A percentile compares a stretch with the other conserved stretches of the same genome.
Conservation (phyloP, 805 yeast species). For the Suhomyces pyralidae region DNA sequence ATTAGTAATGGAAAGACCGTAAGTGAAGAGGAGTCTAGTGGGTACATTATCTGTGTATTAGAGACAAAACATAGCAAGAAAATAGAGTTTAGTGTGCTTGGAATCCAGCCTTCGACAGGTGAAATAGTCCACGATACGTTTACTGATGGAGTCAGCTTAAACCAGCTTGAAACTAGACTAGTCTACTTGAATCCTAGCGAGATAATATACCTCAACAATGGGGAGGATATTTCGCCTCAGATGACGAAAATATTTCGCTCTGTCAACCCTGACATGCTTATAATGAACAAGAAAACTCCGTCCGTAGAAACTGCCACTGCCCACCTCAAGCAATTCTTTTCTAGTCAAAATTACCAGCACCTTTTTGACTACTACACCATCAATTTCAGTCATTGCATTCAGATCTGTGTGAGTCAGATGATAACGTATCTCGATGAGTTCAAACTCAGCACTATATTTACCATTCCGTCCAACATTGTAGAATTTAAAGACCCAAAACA, state of each 20-base stretch:
- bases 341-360: slow-evolving; percentile 15
- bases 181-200: slow-evolving; percentile 77
- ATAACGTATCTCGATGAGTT: slow-evolving; percentile 61
- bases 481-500: slow-evolving; percentile 46
- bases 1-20: slow-evolving; percentile 3
- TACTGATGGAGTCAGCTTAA: slow-evolving; percentile 53
- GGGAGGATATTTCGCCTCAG: slow-evolving; percentile 31
- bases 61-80: slow-evolving; percentile 7
- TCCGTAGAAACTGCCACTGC: not conserved
- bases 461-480: slow-evolving; percentile 47
- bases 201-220: slow-evolving; percentile 42
- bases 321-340: slow-evolving; percentile 24
- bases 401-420: slow-evolving; percentile 44
- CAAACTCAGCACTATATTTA: slow-evolving; percentile 54
- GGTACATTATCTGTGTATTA: slow-evolving; percentile 45
- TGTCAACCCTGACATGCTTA: slow-evolving; percentile 4
- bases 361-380: slow-evolving; percentile 23
- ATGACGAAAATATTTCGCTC: slow-evolving; percentile 16
- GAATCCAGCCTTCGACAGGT: slow-evolving; percentile 72
- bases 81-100: slow-evolving; percentile 44
- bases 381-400: slow-evolving; percentile 19
- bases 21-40: slow-evolving; percentile 21
- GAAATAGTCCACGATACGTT: slow-evolving; percentile 72
- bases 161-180: slow-evolving; percentile 69
- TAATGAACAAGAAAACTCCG: not conserved